Base-by-base conservation (phyloP, 768 basidiomycete species). In the Cystoderma amianthinum region DNA sequence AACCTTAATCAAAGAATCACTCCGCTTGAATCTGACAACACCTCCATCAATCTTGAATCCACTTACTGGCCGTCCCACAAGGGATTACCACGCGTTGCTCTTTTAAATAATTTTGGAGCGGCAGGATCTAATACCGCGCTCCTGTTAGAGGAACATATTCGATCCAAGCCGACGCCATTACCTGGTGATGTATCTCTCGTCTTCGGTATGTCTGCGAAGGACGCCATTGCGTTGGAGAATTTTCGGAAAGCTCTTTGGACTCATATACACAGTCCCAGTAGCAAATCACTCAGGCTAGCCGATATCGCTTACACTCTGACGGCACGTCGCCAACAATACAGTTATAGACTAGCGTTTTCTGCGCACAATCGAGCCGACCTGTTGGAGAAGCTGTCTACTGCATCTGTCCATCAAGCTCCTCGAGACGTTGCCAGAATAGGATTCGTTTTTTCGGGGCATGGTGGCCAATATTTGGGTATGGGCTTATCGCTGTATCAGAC, bases 381-480 rank as follows among this genome's bases (percentile, higher is more conserved):
- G 2, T 43, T 72, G 5, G 56, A 62, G 13, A 69, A 64, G 36
- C 61, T 88, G 5, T 48, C 44, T 4, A 48, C 47, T 0, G 63
- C 73, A 5, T 39, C 60, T 3, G 50, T 65, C 17, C 52, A 61
- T 15, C 55, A 64, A 32, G 53, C 48, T 12, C 38, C 58, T 17
- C 45, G 51, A n/a, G 49, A 58, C 12, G 22, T 43, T 1, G 47
- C 53, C n/a, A 59, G 63, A 3, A 65, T 72, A 1, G 67, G 76
- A 4, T 85, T 87, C 49, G 78, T 85, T 3, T 86, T 85, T 55
- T 80, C 84, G 13, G 86, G 85, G 5, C 82, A 86, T 52, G 85
- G 84, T 28, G 64, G 73, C 22, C 82, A 85, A 46, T 80, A 81
- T 59, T 52, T 64, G 13, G 73, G 76, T 4, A 85, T 86, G 83